A percentile compares a stretch with the other conserved stretches of the same genome.
Conservation (phyloP, 176 grass and related monocot species). For the Aegilops sharonensis region DNA sequence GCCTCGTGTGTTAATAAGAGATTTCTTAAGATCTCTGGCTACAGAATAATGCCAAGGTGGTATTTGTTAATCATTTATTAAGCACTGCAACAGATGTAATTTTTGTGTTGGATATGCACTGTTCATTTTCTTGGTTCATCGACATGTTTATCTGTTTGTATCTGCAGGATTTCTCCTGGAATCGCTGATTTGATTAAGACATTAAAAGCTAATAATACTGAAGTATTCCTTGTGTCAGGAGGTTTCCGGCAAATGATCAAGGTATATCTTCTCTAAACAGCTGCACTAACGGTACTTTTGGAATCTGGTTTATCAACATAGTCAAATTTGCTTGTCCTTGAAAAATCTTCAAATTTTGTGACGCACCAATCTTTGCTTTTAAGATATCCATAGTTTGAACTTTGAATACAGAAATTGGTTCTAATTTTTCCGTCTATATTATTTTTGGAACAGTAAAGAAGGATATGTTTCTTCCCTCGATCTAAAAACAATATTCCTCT, state of each 20-base stretch:
- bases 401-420: background rate
- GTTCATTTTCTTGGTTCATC: background rate
- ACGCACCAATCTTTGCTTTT: background rate
- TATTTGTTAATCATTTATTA: background rate
- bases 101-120: background rate
- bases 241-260: conserved; percentile 97
- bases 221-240: conserved; percentile 89
- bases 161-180: conserved; percentile 84
- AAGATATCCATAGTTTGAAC: background rate
- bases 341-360: background rate
- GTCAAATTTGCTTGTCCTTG: background rate
- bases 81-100: background rate
- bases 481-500: background rate
- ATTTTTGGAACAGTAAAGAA: background rate
- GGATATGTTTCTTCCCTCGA: background rate
- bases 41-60: background rate
- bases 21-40: background rate
- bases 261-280: conserved; percentile 27
- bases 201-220: conserved; percentile 63
- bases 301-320: background rate
- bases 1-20: background rate
- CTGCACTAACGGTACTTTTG: background rate
- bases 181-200: conserved; percentile 72
- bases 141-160: background rate
- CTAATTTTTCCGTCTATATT: background rate